Evolutionary conservation across 2,329 filamentous ascomycete genomes (phyloP).

Genomic region (Chaetomium globosum): DNA sequence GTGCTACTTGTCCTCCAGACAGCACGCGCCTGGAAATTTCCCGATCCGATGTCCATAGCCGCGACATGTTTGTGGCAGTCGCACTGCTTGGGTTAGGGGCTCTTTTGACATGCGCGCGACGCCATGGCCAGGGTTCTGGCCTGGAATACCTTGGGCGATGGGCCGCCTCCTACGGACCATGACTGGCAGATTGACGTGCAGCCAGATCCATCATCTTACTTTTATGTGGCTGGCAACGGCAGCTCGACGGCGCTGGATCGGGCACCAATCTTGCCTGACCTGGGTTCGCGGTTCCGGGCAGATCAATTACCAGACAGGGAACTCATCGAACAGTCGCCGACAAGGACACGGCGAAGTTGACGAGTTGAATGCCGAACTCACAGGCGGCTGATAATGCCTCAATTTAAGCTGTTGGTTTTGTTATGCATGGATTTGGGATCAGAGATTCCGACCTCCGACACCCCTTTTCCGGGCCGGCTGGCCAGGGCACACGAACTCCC

Average conservation of each 20-base stretch:
- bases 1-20: slow-evolving; percentile 21
- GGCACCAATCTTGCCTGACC: slow-evolving; percentile 19
- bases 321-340: background rate
- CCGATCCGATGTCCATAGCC: slow-evolving; percentile 23
- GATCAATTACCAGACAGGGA: slow-evolving; percentile 8
- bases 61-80: slow-evolving; percentile 24
- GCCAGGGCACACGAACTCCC: background rate
- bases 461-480: background rate
- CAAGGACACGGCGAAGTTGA: background rate
- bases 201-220: slow-evolving; percentile 4
- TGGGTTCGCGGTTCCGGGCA: background rate
- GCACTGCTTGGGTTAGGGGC: slow-evolving; percentile 19
- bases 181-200: slow-evolving; percentile 18
- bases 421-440: background rate
- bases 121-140: background rate
- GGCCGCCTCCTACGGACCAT: background rate
- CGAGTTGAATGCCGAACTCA: background rate
- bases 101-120: slow-evolving; percentile 19
- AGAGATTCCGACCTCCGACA: background rate
- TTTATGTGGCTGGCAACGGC: slow-evolving; percentile 1
- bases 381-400: background rate
- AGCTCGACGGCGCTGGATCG: slow-evolving; percentile 12
- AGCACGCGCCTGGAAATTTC: slow-evolving; percentile 26
- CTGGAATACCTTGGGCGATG: slow-evolving; percentile 3
- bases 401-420: background rate